Evolutionary conservation across 495 filamentous ascomycete genomes (phyloP), one percentile per base, ranked within the genome.

Genomic region (Podospora appendiculata): DNA sequence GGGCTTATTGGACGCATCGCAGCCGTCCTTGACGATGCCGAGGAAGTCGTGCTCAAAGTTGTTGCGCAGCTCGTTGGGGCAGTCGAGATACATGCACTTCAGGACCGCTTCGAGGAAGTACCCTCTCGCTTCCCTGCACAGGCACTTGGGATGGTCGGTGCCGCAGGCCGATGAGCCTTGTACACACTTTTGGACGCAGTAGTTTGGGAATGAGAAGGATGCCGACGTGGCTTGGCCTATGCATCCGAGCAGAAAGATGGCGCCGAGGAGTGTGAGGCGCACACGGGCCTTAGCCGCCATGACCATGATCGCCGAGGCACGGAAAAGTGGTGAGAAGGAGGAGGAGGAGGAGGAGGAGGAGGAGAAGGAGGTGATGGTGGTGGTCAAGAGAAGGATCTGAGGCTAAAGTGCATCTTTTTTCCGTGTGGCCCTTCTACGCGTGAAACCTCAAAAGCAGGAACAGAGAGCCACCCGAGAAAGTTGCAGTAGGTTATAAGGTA

Each of bases 71-170:
- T 63, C 52, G 34, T 51, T n/a, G 32, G 52, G 42, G 60, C 66
- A 67, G 52, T 61, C 47, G 54, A 56, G 51, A 50, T 53, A 63
- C 50, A 69, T 50, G 53, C 66, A 69, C 8, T 45, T 46, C 14
- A 65, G 34, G 39, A 65, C 61, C 6, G 40, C 38, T 32, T 58
- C 57, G 11, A 67, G 58, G 18, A 67, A 56, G 14, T 50, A 25
- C 1, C 34, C 47, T 41, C 43, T 50, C 4, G 57, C 62, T 2
- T 43, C 46, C 25, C 36, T 55, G 60, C 66, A 69, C 50, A 67
- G 45, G 54, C 62, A 69, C 16, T 53, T 57, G 25, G 25, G 25
- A 25, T 25, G 25, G 25, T 25, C 25, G 25, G 25, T 25, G 25
- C 25, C 25, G 25, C 25, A 25, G 25, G 25, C 25, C 25, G 25